Percentiles rank a stretch among this genome's conserved stretches.
Conservation (phyloP, 768 basidiomycete species). For the Podaxis mareebaensis region DNA sequence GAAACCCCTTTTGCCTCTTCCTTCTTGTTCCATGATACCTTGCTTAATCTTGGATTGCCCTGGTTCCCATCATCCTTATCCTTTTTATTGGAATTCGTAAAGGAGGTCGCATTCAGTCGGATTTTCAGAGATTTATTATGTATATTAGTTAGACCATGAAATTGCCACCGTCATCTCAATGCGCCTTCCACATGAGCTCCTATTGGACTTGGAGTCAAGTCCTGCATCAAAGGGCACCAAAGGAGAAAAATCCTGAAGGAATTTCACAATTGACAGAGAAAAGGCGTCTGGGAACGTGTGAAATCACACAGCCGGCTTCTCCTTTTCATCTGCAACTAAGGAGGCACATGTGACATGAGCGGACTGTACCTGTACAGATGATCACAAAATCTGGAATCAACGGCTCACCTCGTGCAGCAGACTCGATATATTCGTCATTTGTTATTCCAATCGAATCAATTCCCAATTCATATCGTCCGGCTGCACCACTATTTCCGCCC, state of each 20-base stretch:
- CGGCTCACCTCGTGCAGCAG: conserved; percentile 27
- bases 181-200: not conserved
- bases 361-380: not conserved
- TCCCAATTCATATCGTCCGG: conserved; percentile 81
- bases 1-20: not conserved
- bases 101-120: conserved; percentile 3
- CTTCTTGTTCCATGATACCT: conserved; percentile 14
- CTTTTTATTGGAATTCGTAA: conserved; percentile 9
- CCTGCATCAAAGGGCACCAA: not conserved
- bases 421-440: conserved; percentile 65
- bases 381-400: not conserved
- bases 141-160: conserved; percentile 16
- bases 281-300: not conserved
- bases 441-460: conserved; percentile 82
- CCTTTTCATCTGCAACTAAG: not conserved
- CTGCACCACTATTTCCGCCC: conserved; percentile 76
- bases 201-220: not conserved
- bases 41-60: conserved; percentile 11
- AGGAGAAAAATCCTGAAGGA: not conserved
- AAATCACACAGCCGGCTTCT: not conserved
- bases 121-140: conserved; percentile 12
- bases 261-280: not conserved
- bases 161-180: not conserved
- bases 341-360: not conserved
- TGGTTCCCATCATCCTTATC: not conserved